phyloP scores from a whole-genome alignment of 2,329 filamentous ascomycete genomes.

The Dactylellina cionopaga region DNA sequence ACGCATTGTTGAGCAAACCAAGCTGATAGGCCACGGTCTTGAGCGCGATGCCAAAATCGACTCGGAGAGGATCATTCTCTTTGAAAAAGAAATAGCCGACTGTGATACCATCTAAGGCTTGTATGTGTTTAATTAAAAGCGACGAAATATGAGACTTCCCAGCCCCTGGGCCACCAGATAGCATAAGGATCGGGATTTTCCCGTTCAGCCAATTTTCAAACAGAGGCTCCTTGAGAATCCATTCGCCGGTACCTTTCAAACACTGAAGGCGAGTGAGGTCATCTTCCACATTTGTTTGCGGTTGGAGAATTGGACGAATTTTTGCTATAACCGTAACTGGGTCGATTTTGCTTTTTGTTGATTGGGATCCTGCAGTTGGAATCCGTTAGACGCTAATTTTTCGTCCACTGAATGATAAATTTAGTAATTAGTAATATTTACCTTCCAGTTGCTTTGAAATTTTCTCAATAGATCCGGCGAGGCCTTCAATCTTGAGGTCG shows the following conservation, averaged over 20 bases:
- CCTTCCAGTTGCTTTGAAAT: background rate
- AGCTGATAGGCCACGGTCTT: slow-evolving; percentile 1
- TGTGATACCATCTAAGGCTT: background rate
- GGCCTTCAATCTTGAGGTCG: background rate
- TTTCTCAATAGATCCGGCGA: background rate
- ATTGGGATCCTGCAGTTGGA: no score
- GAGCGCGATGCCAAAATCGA: background rate
- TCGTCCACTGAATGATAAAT: no score
- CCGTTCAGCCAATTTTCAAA: background rate
- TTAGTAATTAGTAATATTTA: no score
- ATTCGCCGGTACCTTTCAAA: background rate
- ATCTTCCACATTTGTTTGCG: background rate
- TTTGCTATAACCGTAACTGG: background rate
- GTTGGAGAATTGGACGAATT: background rate
- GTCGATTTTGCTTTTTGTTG: background rate
- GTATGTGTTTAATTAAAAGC: background rate
- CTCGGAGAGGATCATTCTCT: background rate
- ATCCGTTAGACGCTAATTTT: no score
- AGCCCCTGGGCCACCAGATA: background rate
- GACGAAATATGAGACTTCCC: background rate
- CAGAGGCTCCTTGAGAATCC: background rate
- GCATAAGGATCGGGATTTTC: background rate
- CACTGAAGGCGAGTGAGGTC: background rate
- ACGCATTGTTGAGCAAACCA: background rate
- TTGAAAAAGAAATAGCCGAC: slow-evolving; percentile 17